Percentiles rank a stretch among this genome's conserved stretches.
Evolutionary conservation across 768 basidiomycete genomes (phyloP).

Genomic region (Mycena kentingensis): DNA sequence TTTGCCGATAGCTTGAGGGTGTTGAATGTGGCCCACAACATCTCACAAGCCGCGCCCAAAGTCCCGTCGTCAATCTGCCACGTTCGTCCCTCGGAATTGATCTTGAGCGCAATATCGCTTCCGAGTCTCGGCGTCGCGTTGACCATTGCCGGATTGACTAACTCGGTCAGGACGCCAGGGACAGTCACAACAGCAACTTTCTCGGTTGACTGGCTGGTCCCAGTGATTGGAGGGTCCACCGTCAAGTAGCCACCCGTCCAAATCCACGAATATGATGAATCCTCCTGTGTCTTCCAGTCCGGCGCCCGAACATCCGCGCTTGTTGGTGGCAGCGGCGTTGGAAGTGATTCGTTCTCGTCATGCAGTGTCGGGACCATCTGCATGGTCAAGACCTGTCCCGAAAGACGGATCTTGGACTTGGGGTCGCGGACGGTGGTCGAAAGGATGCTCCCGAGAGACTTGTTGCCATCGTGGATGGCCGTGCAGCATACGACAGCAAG

Average conservation of each 20-base stretch:
- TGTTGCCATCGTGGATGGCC: conserved; percentile 6
- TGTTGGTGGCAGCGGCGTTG: not conserved
- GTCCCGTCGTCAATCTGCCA: conserved; percentile 12
- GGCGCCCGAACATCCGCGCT: not conserved
- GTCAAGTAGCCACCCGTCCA: conserved; percentile 7
- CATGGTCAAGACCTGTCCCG: conserved; percentile 8
- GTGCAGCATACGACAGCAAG: conserved; percentile 11
- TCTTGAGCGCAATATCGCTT: not conserved
- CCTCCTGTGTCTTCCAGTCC: not conserved
- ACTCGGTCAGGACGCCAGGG: conserved; percentile 7
- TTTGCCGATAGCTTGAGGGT: not conserved
- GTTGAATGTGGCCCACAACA: conserved; percentile 1
- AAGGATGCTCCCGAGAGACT: not conserved
- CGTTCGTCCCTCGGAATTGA: conserved; percentile 7
- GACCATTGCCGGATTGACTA: conserved; percentile 1
- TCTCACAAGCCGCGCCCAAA: conserved; percentile 8
- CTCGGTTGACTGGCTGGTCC: conserved; percentile 7
- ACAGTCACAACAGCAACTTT: conserved; percentile 4
- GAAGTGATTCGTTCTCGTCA: not conserved
- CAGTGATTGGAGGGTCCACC: conserved; percentile 2
- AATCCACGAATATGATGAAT: conserved; percentile 8
- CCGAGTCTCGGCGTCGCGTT: conserved; percentile 4
- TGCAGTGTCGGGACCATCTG: not conserved
- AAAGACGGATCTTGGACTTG: conserved; percentile 5
- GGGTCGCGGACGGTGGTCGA: conserved; percentile 1